Evolutionary conservation across 768 basidiomycete species (phyloP), one percentile per base, ranked within the genome.

Genomic region (Chalciporus piperatus): DNA sequence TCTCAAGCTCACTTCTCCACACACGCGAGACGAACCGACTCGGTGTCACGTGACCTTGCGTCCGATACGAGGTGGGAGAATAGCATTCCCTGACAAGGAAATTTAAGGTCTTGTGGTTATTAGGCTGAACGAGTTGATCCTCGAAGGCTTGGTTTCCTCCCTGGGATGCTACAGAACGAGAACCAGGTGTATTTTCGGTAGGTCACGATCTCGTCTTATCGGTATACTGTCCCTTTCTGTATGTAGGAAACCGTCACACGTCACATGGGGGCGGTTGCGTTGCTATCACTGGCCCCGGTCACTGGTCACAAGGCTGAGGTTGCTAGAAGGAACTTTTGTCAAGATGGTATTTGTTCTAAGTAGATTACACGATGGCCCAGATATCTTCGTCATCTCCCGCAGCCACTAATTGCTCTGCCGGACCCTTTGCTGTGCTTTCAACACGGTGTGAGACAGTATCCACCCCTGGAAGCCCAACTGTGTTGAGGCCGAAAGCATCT

Each of bases 141-240:
- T 33, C 45, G 7, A 38, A 90, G 89, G 62, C 74, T 91, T 32
- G 74, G 74, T 1, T 86, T 90, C 62, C 74, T 89, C 16, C 81
- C 88, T 0, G 74, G 83, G 50, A 65, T 57, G 5, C 70, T 83
- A 3, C 63, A 70, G n/a, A 69, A 70, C 25, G 66, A 71, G 30
- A 69, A 71, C 11, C 68, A 76, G 46, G 74, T 76, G 22, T 89
- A 88, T 64, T 85, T 89, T 57, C 74, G 87, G 76, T 81, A 47
- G 42, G 51, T 51, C 6, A n/a, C n/a, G 44, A 11, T 20, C 1
- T 42, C 16, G 1, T 37, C 19, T 5, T 39, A 32, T 23, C 4
- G n/a, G 8, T 53, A 25, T n/a, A n/a, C n/a, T n/a, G n/a, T n/a
- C n/a, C n/a, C n/a, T n/a, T n/a, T n/a, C n/a, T n/a, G n/a, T n/a